phyloP scores from a whole-genome alignment of 352 stramenopile genomes.

The Thalassiosira hispida region DNA sequence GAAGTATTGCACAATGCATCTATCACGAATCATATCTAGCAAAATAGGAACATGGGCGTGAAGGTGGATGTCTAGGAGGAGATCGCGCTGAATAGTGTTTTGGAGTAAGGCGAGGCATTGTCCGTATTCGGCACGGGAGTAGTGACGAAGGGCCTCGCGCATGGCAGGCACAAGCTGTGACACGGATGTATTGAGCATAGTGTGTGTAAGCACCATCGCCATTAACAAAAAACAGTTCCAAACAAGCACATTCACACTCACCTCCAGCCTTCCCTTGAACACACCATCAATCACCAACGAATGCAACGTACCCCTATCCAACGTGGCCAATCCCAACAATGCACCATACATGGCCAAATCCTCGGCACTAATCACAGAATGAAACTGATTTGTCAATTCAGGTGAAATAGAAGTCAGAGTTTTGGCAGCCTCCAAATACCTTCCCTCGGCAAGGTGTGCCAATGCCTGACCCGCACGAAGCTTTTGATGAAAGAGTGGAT shows the following conservation, averaged over 20 bases:
- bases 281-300: constrained; percentile 48
- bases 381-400: constrained; percentile 56
- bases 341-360: constrained; percentile 74
- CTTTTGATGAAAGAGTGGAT: constrained; percentile 41
- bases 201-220: too few species aligned
- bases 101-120: constrained; percentile 52
- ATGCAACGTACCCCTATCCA: constrained; percentile 56
- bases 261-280: constrained; percentile 51
- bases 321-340: constrained; percentile 57
- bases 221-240: too few species aligned
- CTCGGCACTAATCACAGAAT: constrained; percentile 58
- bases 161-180: constrained; percentile 66
- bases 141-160: constrained; percentile 68
- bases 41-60: constrained; percentile 55
- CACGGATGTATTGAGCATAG: not conserved
- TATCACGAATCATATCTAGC: constrained; percentile 60
- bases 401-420: constrained; percentile 44
- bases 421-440: constrained; percentile 57
- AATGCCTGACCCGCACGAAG: constrained; percentile 58
- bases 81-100: constrained; percentile 26
- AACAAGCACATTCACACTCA: too few species aligned
- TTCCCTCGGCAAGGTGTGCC: constrained; percentile 56
- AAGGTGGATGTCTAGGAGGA: constrained; percentile 56
- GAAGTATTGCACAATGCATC: constrained; percentile 76
- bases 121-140: constrained; percentile 64